These are phyloP conservation scores for Trypanosoma avium DNA, from an alignment of 208 protist species.

Conservation along the genomic window DNA sequence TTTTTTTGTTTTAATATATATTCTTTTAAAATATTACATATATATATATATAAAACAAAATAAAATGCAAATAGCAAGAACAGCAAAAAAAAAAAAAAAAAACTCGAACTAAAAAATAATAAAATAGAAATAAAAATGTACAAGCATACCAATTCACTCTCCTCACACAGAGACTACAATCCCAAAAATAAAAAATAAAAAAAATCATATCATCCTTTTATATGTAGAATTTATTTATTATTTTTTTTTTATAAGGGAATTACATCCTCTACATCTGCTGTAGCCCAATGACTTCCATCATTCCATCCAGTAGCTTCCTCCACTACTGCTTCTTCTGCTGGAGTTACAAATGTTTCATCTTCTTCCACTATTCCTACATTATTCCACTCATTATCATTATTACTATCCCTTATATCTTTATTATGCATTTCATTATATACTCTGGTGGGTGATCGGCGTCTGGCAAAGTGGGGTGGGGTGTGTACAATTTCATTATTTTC, in stretches of 20 bases:
- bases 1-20: neutral
- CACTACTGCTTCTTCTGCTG: conserved; percentile 10
- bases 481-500: no score
- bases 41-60: neutral
- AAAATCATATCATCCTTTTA: no score
- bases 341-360: neutral
- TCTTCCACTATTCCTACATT: neutral
- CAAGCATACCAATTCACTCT: neutral
- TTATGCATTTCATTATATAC: no score
- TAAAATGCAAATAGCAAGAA: neutral
- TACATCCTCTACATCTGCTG: conserved; percentile 53
- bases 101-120: conserved; percentile 5
- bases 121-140: conserved; percentile 12
- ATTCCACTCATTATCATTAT: no score
- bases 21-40: neutral
- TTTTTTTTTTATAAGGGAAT: conserved; percentile 33
- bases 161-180: neutral
- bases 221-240: conserved; percentile 1
- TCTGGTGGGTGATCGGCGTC: no score
- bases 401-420: no score
- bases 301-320: conserved; percentile 15
- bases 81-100: neutral
- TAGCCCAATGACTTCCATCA: conserved; percentile 6
- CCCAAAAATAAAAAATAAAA: conserved; percentile 2
- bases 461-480: no score